Base-by-base conservation (phyloP, 352 stramenopile species). In the Globisporangium spinosum region DNA sequence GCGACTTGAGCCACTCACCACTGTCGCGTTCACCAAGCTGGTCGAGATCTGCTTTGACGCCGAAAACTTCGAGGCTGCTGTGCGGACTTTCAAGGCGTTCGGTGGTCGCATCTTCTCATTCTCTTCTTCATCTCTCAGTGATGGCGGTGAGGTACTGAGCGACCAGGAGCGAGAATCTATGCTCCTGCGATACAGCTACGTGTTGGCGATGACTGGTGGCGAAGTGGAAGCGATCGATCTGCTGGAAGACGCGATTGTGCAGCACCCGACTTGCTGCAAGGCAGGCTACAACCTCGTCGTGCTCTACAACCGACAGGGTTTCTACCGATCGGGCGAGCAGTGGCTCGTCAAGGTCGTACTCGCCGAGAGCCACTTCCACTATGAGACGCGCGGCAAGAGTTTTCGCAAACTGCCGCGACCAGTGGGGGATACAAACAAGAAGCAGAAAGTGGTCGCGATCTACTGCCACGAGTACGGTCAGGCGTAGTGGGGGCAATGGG, bases 391-490 rank as follows among this genome's bases (percentile, higher is more conserved):
- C 51, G 82, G 78, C 0, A 62, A 35, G 9, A 10, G 49, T 25
- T 74, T 87, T 40, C 20, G 9, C 0, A 87, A 89, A 60, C 58
- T 70, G 8, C 45, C 63, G 25, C 76, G 77, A 34, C 29, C 59
- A 12, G 64, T 66, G 1, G 17, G 20, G 9, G 1, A 34, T 27
- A 45, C 12, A 3, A 45, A 45, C 38, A 45, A 15, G 38, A 15
- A 7, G 12, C 71, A 73, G 35, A 61, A 70, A 13, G 72, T 90
- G 0, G 62, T 98, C 1, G 88, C 77, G 0, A 82, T 98, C 27
- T 98, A 97, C 70, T 98, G 93, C 77, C 67, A 97, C 67, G 93
- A 98, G 65, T 98, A 98, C 58, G 87, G 78, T 0, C 88, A 98
- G 55, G 83, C 80, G 15, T 98, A 91, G 93, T 98, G 92, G 90